phyloP scores from a whole-genome alignment of 129 eudicot genomes.

The Smallanthus sonchifolius region DNA sequence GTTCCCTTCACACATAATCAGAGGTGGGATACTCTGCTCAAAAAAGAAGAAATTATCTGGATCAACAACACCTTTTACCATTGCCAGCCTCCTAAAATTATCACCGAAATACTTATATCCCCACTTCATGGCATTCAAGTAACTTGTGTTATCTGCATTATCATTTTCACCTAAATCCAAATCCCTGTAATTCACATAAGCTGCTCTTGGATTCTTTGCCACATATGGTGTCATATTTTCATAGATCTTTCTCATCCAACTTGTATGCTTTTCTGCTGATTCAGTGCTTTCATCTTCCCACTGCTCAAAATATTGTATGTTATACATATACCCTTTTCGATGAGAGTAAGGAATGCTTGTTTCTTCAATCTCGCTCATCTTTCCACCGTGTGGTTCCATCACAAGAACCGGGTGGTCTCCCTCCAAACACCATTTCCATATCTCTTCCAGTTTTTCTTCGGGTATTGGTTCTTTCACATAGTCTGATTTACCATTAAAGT shows the following conservation, averaged over 20 bases:
- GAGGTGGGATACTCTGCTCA: slow-evolving; percentile 24
- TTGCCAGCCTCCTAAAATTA: slow-evolving; percentile 18
- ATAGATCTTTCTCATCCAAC: slow-evolving; percentile 19
- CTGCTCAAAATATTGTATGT: slow-evolving; percentile 8
- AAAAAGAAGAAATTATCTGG: slow-evolving; percentile 15
- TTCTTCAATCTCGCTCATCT: slow-evolving; percentile 16
- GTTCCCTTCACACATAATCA: not conserved
- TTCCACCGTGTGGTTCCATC: slow-evolving; percentile 24
- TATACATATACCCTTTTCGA: slow-evolving; percentile 20
- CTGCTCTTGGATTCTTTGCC: slow-evolving; percentile 17
- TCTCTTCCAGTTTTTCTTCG: not conserved
- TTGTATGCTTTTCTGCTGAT: not conserved
- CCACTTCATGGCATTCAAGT: slow-evolving; percentile 8
- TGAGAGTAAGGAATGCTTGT: slow-evolving; percentile 11
- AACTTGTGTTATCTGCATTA: not conserved
- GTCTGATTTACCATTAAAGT: slow-evolving; percentile 14
- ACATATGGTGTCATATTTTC: slow-evolving; percentile 22
- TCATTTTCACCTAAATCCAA: slow-evolving; percentile 13
- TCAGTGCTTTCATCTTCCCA: slow-evolving; percentile 2
- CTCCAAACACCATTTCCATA: slow-evolving; percentile 29
- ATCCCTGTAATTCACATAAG: slow-evolving; percentile 24
- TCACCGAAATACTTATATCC: slow-evolving; percentile 18
- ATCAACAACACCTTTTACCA: slow-evolving; percentile 8
- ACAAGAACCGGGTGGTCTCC: slow-evolving; percentile 6
- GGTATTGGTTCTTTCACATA: slow-evolving; percentile 18